These are phyloP conservation scores for Populus hybrid DNA, from an alignment of 441 rosid species.

Conservation along the genomic window DNA sequence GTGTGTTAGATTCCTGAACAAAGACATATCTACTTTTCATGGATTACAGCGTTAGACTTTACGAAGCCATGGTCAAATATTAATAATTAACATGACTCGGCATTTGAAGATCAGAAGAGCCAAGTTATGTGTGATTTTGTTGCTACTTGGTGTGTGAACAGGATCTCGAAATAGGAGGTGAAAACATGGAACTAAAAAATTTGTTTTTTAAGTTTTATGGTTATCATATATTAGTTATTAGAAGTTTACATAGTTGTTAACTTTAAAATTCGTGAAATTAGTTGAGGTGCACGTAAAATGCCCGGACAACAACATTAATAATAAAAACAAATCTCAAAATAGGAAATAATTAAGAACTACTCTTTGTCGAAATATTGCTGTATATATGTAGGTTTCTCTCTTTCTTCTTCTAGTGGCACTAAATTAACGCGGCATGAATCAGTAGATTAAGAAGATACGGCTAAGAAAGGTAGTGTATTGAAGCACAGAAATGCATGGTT, in stretches of 20 bases:
- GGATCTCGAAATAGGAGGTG: background rate
- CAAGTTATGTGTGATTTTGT: background rate
- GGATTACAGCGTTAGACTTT: background rate
- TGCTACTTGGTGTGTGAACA: background rate
- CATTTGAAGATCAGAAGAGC: background rate
- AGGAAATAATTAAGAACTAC: too few relatives aligned
- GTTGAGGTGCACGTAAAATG: fast-evolving
- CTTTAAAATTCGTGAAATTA: too few relatives aligned
- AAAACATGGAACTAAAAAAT: too few relatives aligned
- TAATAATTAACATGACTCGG: too few relatives aligned
- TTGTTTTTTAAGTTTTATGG: too few relatives aligned
- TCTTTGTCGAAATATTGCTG: background rate
- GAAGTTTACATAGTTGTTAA: fast-evolving
- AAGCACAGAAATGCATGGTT: background rate
- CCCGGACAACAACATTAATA: too few relatives aligned
- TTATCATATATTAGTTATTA: too few relatives aligned
- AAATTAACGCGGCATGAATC: background rate
- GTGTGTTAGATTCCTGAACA: constrained; percentile 5
- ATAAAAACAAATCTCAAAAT: too few relatives aligned
- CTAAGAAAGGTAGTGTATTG: background rate
- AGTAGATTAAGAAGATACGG: too few relatives aligned
- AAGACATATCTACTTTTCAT: background rate
- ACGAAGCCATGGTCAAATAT: background rate
- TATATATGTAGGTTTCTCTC: too few relatives aligned
- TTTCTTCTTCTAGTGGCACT: too few relatives aligned